A percentile compares a stretch with the other conserved stretches of the same genome.
Evolutionary conservation across 768 basidiomycete genomes (phyloP).

Genomic region (Lentinula aciculospora): DNA sequence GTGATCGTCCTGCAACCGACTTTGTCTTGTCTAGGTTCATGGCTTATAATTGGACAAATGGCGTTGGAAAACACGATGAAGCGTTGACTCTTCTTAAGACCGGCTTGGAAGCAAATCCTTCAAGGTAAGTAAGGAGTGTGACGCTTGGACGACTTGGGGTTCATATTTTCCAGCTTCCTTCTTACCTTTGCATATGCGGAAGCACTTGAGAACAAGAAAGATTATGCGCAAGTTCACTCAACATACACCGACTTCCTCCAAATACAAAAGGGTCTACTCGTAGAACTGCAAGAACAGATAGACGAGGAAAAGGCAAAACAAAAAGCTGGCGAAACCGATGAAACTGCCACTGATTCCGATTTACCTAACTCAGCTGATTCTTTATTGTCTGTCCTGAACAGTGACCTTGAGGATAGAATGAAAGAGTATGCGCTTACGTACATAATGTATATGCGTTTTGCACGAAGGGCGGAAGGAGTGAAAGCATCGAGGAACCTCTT

Average conservation of each 20-base stretch:
- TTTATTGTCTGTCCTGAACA: not conserved
- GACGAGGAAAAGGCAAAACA: slow-evolving; percentile 18
- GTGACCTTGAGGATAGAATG: slow-evolving; percentile 25
- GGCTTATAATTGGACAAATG: slow-evolving; percentile 79
- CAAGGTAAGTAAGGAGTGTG: slow-evolving; percentile 42
- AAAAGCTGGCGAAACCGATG: slow-evolving; percentile 16
- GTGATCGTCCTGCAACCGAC: not conserved
- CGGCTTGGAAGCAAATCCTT: slow-evolving; percentile 84
- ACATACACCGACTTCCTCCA: slow-evolving; percentile 71
- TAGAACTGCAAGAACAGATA: slow-evolving; percentile 40
- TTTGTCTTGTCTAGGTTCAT: slow-evolving; percentile 62
- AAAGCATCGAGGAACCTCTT: slow-evolving; percentile 76
- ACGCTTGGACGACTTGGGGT: not conserved
- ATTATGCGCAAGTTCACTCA: slow-evolving; percentile 63
- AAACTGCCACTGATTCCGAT: not conserved
- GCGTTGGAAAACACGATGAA: slow-evolving; percentile 75
- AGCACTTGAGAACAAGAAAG: slow-evolving; percentile 51
- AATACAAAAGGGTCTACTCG: slow-evolving; percentile 58
- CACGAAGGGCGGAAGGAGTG: slow-evolving; percentile 80
- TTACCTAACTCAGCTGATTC: not conserved
- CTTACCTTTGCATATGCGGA: slow-evolving; percentile 91
- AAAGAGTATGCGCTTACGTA: slow-evolving; percentile 74
- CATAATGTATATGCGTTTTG: slow-evolving; percentile 94
- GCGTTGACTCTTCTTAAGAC: slow-evolving; percentile 74
- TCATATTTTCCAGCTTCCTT: slow-evolving; percentile 53